These are phyloP conservation scores for Ceratocystiopsis brevicomis DNA, from an alignment of 2,329 filamentous ascomycete genomes.

Conservation along the genomic window DNA sequence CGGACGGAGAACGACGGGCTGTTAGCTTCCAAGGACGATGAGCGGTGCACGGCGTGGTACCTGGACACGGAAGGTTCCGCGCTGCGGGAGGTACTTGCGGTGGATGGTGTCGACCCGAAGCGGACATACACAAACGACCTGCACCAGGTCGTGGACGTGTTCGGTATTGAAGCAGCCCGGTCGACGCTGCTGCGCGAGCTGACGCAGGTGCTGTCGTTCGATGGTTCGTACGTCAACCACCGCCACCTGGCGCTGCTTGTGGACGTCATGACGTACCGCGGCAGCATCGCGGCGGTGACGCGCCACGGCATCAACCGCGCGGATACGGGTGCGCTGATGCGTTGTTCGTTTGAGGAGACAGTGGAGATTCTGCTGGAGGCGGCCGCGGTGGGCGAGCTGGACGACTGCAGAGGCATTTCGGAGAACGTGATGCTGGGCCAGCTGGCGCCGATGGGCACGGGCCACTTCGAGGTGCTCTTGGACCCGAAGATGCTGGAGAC, in stretches of 20 bases:
- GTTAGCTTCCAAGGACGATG: conserved; percentile 52
- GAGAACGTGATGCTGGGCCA: conserved; percentile 98
- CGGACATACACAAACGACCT: conserved; percentile 91
- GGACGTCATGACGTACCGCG: conserved; percentile 94
- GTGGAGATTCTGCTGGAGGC: conserved; percentile 96
- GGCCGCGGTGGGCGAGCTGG: conserved; percentile 81
- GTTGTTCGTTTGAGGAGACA: conserved; percentile 98
- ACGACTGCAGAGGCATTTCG: conserved; percentile 94
- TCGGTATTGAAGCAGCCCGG: conserved; percentile 89
- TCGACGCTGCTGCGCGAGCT: conserved; percentile 73
- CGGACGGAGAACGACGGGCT: conserved; percentile 52
- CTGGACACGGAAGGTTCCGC: conserved; percentile 87
- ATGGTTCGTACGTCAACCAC: conserved; percentile 98
- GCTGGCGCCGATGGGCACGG: conserved; percentile 90
- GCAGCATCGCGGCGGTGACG: conserved; percentile 86
- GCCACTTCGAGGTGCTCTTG: conserved; percentile 82
- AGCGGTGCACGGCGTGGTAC: conserved; percentile 77
- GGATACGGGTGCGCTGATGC: conserved; percentile 95
- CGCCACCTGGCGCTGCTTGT: conserved; percentile 88
- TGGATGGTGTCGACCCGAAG: conserved; percentile 71
- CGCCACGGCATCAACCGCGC: conserved; percentile 97
- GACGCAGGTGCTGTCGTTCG: conserved; percentile 85
- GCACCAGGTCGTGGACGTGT: conserved; percentile 82
- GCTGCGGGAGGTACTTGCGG: conserved; percentile 62
- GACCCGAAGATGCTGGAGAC: conserved; percentile 93